A percentile compares a stretch with the other conserved stretches of the same genome.
phyloP scores from a whole-genome alignment of 495 filamentous ascomycete genomes.

The Trichocladium uniseriatum region DNA sequence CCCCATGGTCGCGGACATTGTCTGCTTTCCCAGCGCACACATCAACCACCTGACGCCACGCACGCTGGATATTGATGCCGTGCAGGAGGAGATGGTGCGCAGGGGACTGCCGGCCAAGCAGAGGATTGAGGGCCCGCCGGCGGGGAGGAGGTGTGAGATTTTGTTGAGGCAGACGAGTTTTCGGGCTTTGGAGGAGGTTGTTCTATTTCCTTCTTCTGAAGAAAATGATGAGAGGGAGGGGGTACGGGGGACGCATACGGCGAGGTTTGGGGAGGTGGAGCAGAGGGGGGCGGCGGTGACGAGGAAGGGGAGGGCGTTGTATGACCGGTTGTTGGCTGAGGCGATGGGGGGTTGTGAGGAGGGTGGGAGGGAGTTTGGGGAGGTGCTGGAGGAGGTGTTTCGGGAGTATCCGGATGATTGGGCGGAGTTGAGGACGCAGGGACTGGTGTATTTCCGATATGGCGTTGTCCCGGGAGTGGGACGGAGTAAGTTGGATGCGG shows the following conservation, averaged over 20 bases:
- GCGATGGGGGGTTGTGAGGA: constrained; percentile 10
- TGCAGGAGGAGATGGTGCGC: constrained; percentile 27
- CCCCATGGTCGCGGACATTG: constrained; percentile 36
- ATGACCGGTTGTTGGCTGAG: constrained; percentile 27
- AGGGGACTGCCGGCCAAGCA: constrained; percentile 32
- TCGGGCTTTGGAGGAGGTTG: constrained; percentile 32
- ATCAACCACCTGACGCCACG: constrained; percentile 41
- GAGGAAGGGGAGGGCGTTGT: constrained; percentile 29
- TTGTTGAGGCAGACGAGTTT: constrained; percentile 39
- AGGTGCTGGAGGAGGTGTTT: constrained; percentile 19
- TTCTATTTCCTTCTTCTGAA: constrained; percentile 27
- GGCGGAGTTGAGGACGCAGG: constrained; percentile 16
- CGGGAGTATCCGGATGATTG: constrained; percentile 26
- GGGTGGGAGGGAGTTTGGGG: constrained; percentile 18
- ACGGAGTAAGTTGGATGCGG: background rate
- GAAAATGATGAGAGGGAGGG: no score
- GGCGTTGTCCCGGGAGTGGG: background rate
- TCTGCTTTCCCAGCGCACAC: constrained; percentile 33
- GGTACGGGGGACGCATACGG: constrained; percentile 32
- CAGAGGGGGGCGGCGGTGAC: constrained; percentile 37
- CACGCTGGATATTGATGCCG: constrained; percentile 36
- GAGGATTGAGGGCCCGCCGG: constrained; percentile 35
- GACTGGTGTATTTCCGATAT: constrained; percentile 31
- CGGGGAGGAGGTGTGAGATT: constrained; percentile 26
- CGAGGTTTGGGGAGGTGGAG: constrained; percentile 39